Evolutionary conservation across 306 rosid species (phyloP), one percentile per base, ranked within the genome.

Genomic region (Castanopsis chinensis): DNA sequence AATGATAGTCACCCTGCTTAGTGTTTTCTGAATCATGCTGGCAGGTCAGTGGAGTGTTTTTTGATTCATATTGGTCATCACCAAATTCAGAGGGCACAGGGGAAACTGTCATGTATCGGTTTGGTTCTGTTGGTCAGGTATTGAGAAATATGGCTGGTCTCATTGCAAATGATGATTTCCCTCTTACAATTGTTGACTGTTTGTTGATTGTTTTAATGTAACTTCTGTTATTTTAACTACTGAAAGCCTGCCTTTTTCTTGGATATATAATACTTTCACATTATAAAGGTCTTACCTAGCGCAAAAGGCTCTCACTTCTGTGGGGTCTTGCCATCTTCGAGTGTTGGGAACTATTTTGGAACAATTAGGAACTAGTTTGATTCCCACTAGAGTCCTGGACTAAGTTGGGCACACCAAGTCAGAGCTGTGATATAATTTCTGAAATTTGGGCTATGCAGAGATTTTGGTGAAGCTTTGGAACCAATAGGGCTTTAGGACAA

Each of bases 121-220:
- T 96, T 69, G 99, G 97, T 82, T 96, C 99, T 18, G 97, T 96
- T 60, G 99, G 99, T 81, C 99, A 93, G 99, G 99, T 96, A 88
- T 15, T 45, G 60, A 60, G 74, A 41, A 69, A 54, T 21, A 21
- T 27, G 37, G 54, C 19, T 25, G 20, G 4, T 32, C 30, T 65
- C 79, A 53, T 74, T 4, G 17, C 33, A 41, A 63, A 68, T 73
- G 45, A 23, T 52, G 6, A 55, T 70, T 37, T 23, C 32, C 5
- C n/a, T 45, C 51, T 4, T 70, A 70, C 57, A 37, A 37, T 21
- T 45, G 58, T 3, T 71, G 75, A 45, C 35, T 25, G 55, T 71
- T 7, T 49, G 15, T 45, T 18, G 49, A 35, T 68, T 33, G 1
- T 67, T 49, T 67, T 21, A 45, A 67, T 67, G 49, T 19, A 15